Base-by-base conservation (phyloP, 225 moss, liverwort and hornwort genomes). In the Polytrichum commune region DNA sequence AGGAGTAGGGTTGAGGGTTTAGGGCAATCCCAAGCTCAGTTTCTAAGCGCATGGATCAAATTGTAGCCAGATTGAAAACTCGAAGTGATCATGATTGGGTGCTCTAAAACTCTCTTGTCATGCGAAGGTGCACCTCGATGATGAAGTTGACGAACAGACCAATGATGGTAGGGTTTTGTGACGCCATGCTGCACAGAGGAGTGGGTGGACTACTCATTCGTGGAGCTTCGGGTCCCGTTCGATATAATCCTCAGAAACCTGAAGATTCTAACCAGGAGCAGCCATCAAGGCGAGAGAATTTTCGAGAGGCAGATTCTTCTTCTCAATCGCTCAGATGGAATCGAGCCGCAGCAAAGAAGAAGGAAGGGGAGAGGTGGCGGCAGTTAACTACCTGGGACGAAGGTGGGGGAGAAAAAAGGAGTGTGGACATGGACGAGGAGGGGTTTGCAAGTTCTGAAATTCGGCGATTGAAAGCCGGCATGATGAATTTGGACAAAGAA, bases 201-300 rank as follows among this genome's bases (percentile, higher is more conserved):
- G 78, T 71, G 55, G 80, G 73, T 64, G 80, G 54, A 53, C 62
- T 77, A 13, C 54, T 27, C 18, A 9, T 73, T 35, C 72, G 84
- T 68, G 73, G 68, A 35, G 73, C 73, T 32, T 73, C 78, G 24
- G 82, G 82, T 0, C 88, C 88, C 7, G 73, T 74, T 60, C 84
- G 85, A 58, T 88, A 84, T 69, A 82, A 80, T 75, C 88, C 84
- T 29, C 76, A 71, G 73, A 13, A 5, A n/a, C 76, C 76, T 53
- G 74, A 69, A 24, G 53, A 54, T 64, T 73, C 75, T 5, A 81
- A 46, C 13, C 46, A 7, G n/a, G 22, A 22, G 60, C 65, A 46
- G 4, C 46, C 46, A 16, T 46, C 46, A 16, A 3, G 13, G 16
- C 46, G 4, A 16, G 46, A 64, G n/a, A 29, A 28, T 69, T 53